A percentile compares a stretch with the other conserved stretches of the same genome.
Evolutionary conservation across 139 green algal species (phyloP).

Genomic region (Ostreobium quekettii): DNA sequence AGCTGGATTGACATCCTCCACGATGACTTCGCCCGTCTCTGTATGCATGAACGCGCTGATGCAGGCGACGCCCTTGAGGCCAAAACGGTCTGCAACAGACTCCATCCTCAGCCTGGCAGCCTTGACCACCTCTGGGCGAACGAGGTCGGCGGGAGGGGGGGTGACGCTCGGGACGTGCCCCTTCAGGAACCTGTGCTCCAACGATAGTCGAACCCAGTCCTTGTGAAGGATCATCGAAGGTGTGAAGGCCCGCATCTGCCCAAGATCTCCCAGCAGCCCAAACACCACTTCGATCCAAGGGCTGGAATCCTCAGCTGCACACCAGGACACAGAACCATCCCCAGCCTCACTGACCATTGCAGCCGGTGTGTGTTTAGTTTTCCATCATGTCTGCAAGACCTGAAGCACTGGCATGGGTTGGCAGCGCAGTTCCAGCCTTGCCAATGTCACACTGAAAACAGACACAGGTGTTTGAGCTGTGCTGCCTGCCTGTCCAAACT

Average conservation of each 20-base stretch:
- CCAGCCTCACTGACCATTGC: too few species aligned
- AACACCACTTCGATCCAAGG: constrained; percentile 7
- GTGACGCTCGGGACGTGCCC: constrained; percentile 12
- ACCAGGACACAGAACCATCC: too few species aligned
- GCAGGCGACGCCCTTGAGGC: constrained; percentile 48
- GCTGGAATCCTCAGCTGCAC: background rate
- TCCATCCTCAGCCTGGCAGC: constrained; percentile 28
- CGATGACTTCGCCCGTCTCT: constrained; percentile 53
- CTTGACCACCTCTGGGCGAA: constrained; percentile 10
- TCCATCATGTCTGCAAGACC: too few species aligned
- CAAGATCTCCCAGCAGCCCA: constrained; percentile 14
- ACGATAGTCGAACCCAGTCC: background rate
- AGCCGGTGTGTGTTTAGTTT: too few species aligned
- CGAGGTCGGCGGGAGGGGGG: constrained; percentile 17
- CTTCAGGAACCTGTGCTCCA: background rate
- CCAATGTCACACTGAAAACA: too few species aligned
- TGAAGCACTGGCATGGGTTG: too few species aligned
- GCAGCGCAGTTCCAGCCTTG: too few species aligned
- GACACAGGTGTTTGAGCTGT: too few species aligned
- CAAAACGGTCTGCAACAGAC: constrained; percentile 40
- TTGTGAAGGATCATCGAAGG: constrained; percentile 7
- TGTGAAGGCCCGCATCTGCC: constrained; percentile 8
- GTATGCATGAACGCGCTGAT: constrained; percentile 55
- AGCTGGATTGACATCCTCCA: constrained; percentile 43
- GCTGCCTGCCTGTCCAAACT: too few species aligned